Evolutionary conservation across 139 green algal species (phyloP), one percentile per base, ranked within the genome.

Genomic region (Picochlorum sp.): DNA sequence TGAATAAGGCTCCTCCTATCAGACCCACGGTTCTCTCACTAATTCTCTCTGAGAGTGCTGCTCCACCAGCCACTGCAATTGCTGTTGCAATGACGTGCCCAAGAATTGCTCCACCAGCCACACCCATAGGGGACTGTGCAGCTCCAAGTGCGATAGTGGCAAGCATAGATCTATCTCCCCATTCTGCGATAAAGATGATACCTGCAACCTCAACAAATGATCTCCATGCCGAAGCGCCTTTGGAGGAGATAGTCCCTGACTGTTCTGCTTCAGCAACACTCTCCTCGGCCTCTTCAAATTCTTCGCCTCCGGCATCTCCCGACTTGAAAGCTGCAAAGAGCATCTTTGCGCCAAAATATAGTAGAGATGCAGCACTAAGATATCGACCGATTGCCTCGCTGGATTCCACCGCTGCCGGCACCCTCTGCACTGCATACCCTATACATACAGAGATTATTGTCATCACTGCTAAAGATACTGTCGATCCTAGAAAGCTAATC

Each of bases 91-190:
- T 57, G 1, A 81, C 67, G 68, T 99, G 92, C 0, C 86, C 92
- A 10, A 76, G 44, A 20, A 89, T 86, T 1, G 91, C 91, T 18
- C 92, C 91, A n/a, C 77, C 50, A 1, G 84, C 81, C 13, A 99
- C 92, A 3, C 84, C 92, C 61, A 93, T 33, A 18, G 89, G 87
- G 43, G 76, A 87, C 68, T 96, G 87, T 26, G 86, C 80, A 5
- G 86, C 90, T 7, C 80, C 90, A 31, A 98, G 68, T 0, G 90
- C 92, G 41, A 98, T 93, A 24, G 92, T 97, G 5, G 92, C 90
- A 29, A 98, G 76, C 92, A 98, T 98, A 36, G 86, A 95, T 28
- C 75, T 62, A 78, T 95, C 88, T 12, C 88, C 88, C 88, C 88
- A 95, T 65, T 95, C 92, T 3, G 91, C 89, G 26, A 96, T 68